Evolutionary conservation across 441 rosid genomes (phyloP).

Genomic region (Lepidium campestre): DNA sequence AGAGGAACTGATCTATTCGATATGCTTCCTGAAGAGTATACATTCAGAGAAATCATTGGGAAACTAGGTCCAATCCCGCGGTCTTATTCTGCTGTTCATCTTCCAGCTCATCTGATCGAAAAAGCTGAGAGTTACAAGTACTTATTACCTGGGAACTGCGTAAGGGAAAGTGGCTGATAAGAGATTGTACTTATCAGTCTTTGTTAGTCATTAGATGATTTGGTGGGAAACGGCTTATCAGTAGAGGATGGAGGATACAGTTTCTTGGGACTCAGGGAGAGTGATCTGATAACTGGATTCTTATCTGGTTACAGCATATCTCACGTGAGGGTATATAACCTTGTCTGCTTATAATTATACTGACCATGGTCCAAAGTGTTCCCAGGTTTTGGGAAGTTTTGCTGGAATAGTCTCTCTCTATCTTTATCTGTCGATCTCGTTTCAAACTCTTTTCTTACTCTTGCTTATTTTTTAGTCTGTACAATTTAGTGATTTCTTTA

Average conservation of each 20-base stretch:
- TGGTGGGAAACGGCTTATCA: neutral
- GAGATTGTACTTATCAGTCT: constrained; percentile 7
- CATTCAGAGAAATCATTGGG: constrained; percentile 79
- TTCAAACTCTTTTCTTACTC: constrained; percentile 6
- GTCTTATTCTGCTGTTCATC: constrained; percentile 74
- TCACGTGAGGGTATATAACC: constrained; percentile 21
- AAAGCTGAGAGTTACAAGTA: constrained; percentile 62
- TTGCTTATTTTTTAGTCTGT: constrained; percentile 16
- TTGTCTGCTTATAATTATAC: constrained; percentile 13
- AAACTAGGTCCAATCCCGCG: constrained; percentile 77
- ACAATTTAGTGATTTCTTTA: constrained; percentile 26
- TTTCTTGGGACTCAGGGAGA: constrained; percentile 6
- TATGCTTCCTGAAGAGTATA: constrained; percentile 92
- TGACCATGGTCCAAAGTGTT: constrained; percentile 20
- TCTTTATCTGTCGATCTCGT: neutral
- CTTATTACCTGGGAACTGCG: constrained; percentile 90
- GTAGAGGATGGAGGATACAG: constrained; percentile 19
- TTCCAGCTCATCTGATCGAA: constrained; percentile 58
- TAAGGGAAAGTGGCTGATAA: constrained; percentile 65
- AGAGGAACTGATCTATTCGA: constrained; percentile 73
- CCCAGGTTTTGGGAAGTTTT: constrained; percentile 26
- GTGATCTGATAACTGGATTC: constrained; percentile 20
- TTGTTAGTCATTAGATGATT: constrained; percentile 11
- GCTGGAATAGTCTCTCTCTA: constrained; percentile 1
- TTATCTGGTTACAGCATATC: constrained; percentile 13